These are phyloP conservation scores for Huntiella moniliformis DNA, from an alignment of 2,329 filamentous ascomycete genomes.

Conservation along the genomic window DNA sequence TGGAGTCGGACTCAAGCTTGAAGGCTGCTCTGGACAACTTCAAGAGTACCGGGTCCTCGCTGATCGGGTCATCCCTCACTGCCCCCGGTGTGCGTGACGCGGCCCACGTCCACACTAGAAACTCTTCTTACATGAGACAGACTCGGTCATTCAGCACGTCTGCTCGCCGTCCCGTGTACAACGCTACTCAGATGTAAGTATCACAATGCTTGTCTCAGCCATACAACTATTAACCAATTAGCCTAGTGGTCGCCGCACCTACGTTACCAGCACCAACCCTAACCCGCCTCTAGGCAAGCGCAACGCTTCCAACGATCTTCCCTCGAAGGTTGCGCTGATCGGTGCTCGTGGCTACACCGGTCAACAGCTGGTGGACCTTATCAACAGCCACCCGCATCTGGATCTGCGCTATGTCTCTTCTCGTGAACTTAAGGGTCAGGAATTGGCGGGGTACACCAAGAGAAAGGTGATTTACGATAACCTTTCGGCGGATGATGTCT, in stretches of 20 bases:
- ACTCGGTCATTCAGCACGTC: slow-evolving; percentile 46
- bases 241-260: slow-evolving; percentile 14
- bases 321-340: slow-evolving; percentile 68
- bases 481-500: slow-evolving; percentile 68
- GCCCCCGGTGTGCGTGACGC: slow-evolving; percentile 69
- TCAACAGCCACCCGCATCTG: slow-evolving; percentile 77
- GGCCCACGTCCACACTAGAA: slow-evolving; percentile 32
- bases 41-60: slow-evolving; percentile 59
- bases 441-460: slow-evolving; percentile 79
- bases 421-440: slow-evolving; percentile 72
- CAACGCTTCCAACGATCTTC: slow-evolving; percentile 64
- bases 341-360: slow-evolving; percentile 89
- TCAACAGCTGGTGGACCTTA: slow-evolving; percentile 68
- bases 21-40: slow-evolving; percentile 73
- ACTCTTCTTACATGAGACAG: slow-evolving; percentile 5
- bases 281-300: slow-evolving; percentile 80
- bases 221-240: background rate
- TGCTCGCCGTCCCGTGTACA: slow-evolving; percentile 18
- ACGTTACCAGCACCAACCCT: slow-evolving; percentile 51
- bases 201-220: background rate
- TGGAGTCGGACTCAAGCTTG: slow-evolving; percentile 65
- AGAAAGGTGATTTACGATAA: slow-evolving; percentile 85
- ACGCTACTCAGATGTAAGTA: slow-evolving; percentile 10
- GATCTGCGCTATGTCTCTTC: slow-evolving; percentile 85
- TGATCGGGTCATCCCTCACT: slow-evolving; percentile 78